Base-by-base conservation (phyloP, 768 basidiomycete species). In the Agaricus subrufescens region DNA sequence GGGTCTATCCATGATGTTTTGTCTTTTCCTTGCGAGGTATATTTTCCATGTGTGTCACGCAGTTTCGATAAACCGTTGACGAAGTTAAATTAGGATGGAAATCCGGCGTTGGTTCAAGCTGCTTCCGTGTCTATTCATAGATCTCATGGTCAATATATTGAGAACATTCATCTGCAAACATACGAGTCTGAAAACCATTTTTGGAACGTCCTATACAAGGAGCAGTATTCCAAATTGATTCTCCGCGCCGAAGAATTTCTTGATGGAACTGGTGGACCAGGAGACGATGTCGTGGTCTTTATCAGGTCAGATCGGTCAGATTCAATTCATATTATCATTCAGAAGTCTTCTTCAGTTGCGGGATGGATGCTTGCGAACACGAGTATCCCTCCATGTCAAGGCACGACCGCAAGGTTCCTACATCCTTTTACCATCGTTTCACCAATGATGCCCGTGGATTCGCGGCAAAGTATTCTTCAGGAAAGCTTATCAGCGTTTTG, bases 321-420 rank as follows among this genome's bases (percentile, higher is more conserved):
- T 42, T 30, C 26, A n/a, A 30, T 12, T 42, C 23, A 53, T 7
- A 27, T 14, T 44, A 1, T 9, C 29, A 39, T 11, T 38, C 29
- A 45, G 37, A 15, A 30, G 39, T 0, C n/a, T 23, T 31, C 27
- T 14, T 30, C 60, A 95, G 94, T 61, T 92, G 91, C 59, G 96
- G 96, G 1, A 94, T 98, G 73, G 96, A 99, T 62, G 95, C 95
- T 0, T 91, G 87, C 50, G 89, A 94, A 65, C 93, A 97, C 64
- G 96, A 99, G 65, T 85, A 87, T 59, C 73, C 82, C 11, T 86
- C 84, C 3, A 99, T 99, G 96, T 93, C 91, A 26, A 77, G 96
- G 14, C 95, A 99, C 66, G 80, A 83, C 38, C 85, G 94, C n/a
- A 88, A 87, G 59, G 92, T 98, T 0, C 95, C 95, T 0, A 77